These are phyloP conservation scores for Sutorius eximius DNA, from an alignment of 1,284 basidiomycete species.

Conservation along the genomic window DNA sequence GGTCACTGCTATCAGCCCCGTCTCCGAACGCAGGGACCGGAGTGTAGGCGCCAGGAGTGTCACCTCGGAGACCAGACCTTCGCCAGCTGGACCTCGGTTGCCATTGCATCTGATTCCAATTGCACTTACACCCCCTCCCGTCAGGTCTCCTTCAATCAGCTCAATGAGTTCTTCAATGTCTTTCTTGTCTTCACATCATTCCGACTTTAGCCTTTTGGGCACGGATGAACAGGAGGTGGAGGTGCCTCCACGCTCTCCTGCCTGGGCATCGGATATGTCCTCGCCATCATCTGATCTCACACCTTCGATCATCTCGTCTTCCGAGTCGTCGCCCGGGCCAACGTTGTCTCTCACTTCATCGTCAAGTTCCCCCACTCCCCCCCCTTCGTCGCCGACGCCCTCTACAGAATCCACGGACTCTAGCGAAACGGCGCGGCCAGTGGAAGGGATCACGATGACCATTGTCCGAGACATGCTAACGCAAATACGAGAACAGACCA, in stretches of 20 bases:
- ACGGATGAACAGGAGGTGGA: conserved; percentile 35
- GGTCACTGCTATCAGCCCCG: conserved; percentile 35
- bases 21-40: conserved; percentile 36
- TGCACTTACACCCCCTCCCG: conserved; percentile 42
- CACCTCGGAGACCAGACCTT: conserved; percentile 23
- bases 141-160: conserved; percentile 47
- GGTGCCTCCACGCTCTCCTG: conserved; percentile 26
- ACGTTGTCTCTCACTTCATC: conserved; percentile 35
- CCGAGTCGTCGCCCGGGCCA: conserved; percentile 32
- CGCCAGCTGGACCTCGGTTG: conserved; percentile 31
- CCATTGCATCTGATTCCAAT: conserved; percentile 22
- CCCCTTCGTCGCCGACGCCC: conserved; percentile 38
- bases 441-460: conserved; percentile 34
- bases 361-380: conserved; percentile 35
- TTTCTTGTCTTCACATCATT: conserved; percentile 73
- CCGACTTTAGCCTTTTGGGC: conserved; percentile 52
- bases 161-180: conserved; percentile 54
- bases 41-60: conserved; percentile 40
- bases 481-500: conserved; percentile 51
- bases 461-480: conserved; percentile 48
- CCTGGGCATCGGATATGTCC: conserved; percentile 34
- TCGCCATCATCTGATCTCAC: conserved; percentile 35
- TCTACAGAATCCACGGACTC: conserved; percentile 39
- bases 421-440: conserved; percentile 44
- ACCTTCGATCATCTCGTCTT: conserved; percentile 35